These are phyloP conservation scores for Tolypocladium sp. DNA, from an alignment of 2,329 filamentous ascomycete species.

Conservation along the genomic window DNA sequence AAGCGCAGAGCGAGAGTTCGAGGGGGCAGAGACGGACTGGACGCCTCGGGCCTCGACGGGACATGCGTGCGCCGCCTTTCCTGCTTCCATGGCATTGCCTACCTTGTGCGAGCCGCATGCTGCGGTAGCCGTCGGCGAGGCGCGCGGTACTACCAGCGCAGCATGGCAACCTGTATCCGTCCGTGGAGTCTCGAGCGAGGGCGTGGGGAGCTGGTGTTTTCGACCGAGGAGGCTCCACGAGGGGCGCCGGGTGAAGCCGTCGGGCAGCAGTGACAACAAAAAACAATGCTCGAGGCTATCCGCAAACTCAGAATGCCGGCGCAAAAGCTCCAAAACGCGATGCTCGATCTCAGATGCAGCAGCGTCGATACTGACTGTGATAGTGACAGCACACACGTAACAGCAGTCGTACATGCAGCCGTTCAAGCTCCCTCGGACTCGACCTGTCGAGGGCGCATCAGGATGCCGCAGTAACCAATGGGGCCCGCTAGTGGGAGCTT, in stretches of 20 bases:
- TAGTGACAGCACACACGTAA: neutral
- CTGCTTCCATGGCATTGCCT: neutral
- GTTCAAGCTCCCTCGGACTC: neutral
- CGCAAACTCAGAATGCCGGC: neutral
- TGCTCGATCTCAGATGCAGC: neutral
- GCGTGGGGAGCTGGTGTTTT: neutral
- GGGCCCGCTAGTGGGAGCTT: neutral
- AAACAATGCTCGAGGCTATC: neutral
- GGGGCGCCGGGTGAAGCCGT: neutral
- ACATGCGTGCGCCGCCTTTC: neutral
- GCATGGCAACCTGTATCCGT: slow-evolving; percentile 3
- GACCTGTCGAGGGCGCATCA: slow-evolving; percentile 1
- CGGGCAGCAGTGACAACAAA: neutral
- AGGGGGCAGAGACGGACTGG: neutral
- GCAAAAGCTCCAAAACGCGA: neutral
- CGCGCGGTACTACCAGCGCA: slow-evolving; percentile 3
- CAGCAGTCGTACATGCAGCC: neutral
- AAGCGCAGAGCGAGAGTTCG: neutral
- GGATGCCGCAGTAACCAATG: slow-evolving; percentile 15
- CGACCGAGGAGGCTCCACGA: neutral
- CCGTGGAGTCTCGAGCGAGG: neutral
- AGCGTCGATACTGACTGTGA: neutral
- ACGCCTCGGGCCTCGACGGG: neutral
- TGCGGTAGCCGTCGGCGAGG: slow-evolving; percentile 4
- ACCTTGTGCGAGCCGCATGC: slow-evolving; percentile 9